Conservation (phyloP, 768 basidiomycete genomes). For the Porpolomopsis calyptriformis region DNA sequence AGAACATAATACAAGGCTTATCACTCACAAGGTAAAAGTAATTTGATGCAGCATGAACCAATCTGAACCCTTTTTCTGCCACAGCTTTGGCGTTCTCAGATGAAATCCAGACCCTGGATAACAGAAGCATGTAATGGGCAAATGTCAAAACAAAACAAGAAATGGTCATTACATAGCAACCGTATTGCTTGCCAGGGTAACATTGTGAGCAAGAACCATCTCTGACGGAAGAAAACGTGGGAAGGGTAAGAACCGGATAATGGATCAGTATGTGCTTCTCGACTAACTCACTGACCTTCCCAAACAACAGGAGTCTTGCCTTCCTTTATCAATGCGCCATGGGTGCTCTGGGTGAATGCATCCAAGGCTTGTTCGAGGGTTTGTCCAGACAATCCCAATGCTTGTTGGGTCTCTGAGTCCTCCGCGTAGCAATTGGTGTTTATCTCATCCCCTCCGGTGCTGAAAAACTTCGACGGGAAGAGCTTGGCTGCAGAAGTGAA, state of each 20-base stretch:
- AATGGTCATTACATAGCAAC: conserved; percentile 39
- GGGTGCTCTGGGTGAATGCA: conserved; percentile 49
- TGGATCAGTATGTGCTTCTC: no score
- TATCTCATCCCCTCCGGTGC: conserved; percentile 77
- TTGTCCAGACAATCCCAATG: conserved; percentile 36
- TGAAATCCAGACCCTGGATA: conserved; percentile 58
- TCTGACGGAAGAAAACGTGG: conserved; percentile 39
- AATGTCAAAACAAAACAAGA: background rate
- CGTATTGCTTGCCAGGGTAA: conserved; percentile 39
- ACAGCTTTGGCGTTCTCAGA: conserved; percentile 50
- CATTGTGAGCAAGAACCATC: conserved; percentile 49
- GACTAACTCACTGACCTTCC: conserved; percentile 40
- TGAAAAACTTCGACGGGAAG: conserved; percentile 52
- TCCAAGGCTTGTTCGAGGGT: conserved; percentile 58
- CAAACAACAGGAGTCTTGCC: conserved; percentile 77
- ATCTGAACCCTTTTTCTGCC: conserved; percentile 44
- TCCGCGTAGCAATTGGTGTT: conserved; percentile 55
- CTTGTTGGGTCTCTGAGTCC: conserved; percentile 48
- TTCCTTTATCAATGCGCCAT: conserved; percentile 37
- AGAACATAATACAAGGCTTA: background rate
- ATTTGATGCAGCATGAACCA: conserved; percentile 63
- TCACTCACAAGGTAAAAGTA: conserved; percentile 60
- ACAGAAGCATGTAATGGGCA: conserved; percentile 4
- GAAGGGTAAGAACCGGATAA: conserved; percentile 17
- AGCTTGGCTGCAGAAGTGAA: conserved; percentile 41